Percentiles rank a stretch among this genome's conserved stretches.
phyloP scores from a whole-genome alignment of 768 basidiomycete species.

The Amanita pallidorosea region DNA sequence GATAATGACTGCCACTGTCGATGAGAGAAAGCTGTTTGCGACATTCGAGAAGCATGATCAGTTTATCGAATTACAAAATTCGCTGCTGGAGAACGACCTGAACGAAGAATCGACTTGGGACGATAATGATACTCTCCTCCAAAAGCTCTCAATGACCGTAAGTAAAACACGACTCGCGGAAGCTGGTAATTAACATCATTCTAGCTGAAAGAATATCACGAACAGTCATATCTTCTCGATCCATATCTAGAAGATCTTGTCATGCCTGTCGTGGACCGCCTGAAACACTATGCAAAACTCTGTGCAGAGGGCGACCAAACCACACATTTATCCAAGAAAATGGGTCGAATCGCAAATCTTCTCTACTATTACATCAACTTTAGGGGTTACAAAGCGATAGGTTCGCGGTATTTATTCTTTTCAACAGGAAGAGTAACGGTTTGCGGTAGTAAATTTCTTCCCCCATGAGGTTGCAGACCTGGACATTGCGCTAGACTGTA shows the following conservation, averaged over 20 bases:
- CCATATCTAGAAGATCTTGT: slow-evolving; percentile 78
- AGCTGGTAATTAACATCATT: background rate
- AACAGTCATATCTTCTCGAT: slow-evolving; percentile 87
- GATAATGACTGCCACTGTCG: slow-evolving; percentile 14
- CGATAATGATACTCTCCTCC: slow-evolving; percentile 28
- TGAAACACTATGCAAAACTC: slow-evolving; percentile 44
- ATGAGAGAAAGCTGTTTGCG: slow-evolving; percentile 38
- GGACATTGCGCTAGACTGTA: slow-evolving; percentile 58
- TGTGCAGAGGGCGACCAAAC: background rate
- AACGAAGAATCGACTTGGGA: slow-evolving; percentile 26
- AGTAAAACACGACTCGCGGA: slow-evolving; percentile 14
- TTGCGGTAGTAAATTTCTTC: slow-evolving; percentile 74
- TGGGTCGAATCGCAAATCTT: slow-evolving; percentile 20
- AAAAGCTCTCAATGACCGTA: slow-evolving; percentile 41
- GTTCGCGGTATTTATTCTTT: slow-evolving; percentile 36
- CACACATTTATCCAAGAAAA: background rate
- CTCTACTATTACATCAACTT: slow-evolving; percentile 80
- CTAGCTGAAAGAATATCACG: slow-evolving; percentile 85
- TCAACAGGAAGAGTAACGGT: slow-evolving; percentile 8
- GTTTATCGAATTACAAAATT: slow-evolving; percentile 40
- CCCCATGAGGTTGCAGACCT: slow-evolving; percentile 87
- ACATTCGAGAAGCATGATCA: slow-evolving; percentile 56
- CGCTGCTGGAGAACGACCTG: slow-evolving; percentile 39
- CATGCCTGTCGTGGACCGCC: slow-evolving; percentile 53
- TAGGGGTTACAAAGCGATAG: slow-evolving; percentile 84